Percentiles rank a stretch among this genome's conserved stretches.
These are phyloP conservation scores for Coemansia sp. DNA, from an alignment of 192 early-diverging fungal genomes.

Conservation along the genomic window DNA sequence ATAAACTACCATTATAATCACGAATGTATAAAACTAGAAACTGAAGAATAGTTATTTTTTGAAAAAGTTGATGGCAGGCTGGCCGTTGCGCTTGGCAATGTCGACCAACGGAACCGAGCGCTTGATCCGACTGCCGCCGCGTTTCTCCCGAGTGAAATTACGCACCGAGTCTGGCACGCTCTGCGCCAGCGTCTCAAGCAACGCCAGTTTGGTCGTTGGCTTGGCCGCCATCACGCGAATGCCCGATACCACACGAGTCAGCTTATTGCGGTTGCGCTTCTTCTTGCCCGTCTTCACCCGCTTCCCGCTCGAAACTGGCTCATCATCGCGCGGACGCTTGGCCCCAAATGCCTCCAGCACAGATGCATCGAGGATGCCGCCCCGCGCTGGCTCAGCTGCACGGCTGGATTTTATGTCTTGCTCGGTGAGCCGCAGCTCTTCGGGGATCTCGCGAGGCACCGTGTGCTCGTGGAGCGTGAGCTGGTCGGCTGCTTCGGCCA, in stretches of 20 bases:
- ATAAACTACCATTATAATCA: no score
- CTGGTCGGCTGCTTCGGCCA: conserved; percentile 22
- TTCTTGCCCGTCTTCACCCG: conserved; percentile 13
- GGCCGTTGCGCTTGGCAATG: conserved; percentile 39
- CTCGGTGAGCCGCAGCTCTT: conserved; percentile 33
- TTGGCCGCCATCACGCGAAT: conserved; percentile 45
- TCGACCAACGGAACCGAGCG: conserved; percentile 36
- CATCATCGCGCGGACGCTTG: conserved; percentile 6
- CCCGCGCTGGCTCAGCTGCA: background rate
- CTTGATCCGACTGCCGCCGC: conserved; percentile 32
- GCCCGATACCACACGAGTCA: conserved; percentile 42
- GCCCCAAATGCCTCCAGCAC: conserved; percentile 37
- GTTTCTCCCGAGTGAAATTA: conserved; percentile 22
- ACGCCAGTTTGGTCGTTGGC: conserved; percentile 16
- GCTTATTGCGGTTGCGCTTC: conserved; percentile 17
- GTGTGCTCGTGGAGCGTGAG: background rate
- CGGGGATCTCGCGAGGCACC: conserved; percentile 39
- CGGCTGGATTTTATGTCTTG: background rate
- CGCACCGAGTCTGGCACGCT: conserved; percentile 23
- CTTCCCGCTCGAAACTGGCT: background rate
- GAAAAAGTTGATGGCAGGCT: conserved; percentile 42
- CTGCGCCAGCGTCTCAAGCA: conserved; percentile 40
- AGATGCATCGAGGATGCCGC: conserved; percentile 28
- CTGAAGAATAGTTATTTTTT: conserved; percentile 19
- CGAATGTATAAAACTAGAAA: no score